Evolutionary conservation across 2,329 filamentous ascomycete genomes (phyloP).

Genomic region (Triangularia setosa): DNA sequence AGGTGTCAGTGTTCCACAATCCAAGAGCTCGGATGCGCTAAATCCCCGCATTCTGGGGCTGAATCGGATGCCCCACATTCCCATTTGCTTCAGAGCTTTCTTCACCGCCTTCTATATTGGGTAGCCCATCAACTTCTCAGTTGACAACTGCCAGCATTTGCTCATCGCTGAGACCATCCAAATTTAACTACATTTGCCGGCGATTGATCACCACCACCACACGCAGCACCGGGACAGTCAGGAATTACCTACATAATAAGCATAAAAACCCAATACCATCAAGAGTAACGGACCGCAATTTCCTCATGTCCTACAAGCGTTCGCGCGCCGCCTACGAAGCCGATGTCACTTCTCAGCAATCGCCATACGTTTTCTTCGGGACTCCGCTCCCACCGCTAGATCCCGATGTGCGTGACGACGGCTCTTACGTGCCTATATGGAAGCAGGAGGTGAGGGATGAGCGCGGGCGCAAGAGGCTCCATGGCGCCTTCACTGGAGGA

Average conservation of each 20-base stretch:
- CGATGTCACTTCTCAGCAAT: slow-evolving; percentile 62
- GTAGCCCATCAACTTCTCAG: neutral
- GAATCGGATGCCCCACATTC: slow-evolving; percentile 6
- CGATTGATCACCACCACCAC: neutral
- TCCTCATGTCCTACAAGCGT: slow-evolving; percentile 72
- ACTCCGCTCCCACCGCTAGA: slow-evolving; percentile 79
- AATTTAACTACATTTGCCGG: neutral
- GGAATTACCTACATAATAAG: too few species aligned
- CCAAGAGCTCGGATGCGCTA: neutral
- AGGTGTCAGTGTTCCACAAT: neutral
- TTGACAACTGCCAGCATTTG: neutral
- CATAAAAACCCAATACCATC: too few species aligned
- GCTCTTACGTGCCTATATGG: slow-evolving; percentile 91
- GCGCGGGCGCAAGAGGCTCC: slow-evolving; percentile 80
- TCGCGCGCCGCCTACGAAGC: slow-evolving; percentile 74
- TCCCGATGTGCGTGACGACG: slow-evolving; percentile 76
- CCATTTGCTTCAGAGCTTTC: neutral
- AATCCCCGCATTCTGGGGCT: slow-evolving; percentile 10
- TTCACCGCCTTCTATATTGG: slow-evolving; percentile 15
- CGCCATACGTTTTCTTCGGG: slow-evolving; percentile 76
- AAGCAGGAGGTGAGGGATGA: slow-evolving; percentile 97
- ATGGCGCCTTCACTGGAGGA: slow-evolving; percentile 94
- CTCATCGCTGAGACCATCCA: neutral
- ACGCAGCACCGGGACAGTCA: neutral
- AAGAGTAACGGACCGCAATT: neutral